Base-by-base conservation (phyloP, 352 stramenopile genomes). In the Globisporangium rhizosaccharum region DNA sequence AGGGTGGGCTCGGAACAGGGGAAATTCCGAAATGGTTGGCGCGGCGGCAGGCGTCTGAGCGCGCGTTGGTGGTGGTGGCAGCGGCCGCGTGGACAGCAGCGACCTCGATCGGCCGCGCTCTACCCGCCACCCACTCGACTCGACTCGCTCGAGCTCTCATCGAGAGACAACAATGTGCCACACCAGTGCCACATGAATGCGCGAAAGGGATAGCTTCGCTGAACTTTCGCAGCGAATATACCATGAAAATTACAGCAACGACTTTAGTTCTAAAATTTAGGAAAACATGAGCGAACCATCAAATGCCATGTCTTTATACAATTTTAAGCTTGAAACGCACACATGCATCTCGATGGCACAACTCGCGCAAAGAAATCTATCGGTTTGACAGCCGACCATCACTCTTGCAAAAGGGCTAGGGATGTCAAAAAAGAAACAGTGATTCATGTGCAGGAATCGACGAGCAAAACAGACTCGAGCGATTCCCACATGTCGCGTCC, bases 11-110 rank as follows among this genome's bases (percentile, higher is more conserved):
- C 61, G 71, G 71, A 74, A 74, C 75, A 69, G 65, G 75, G 79
- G 69, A 82, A 91, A 89, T 88, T 91, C 77, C 79, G 77, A 85
- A 91, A 86, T 91, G 82, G 44, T 48, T 48, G 44, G 44, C 44
- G 44, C 44, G 7, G n/a, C 14, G 12, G 41, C 41, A 46, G 41
- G 12, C 41, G 41, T 12, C 17, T 14, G 41, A 15, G 12, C 12
- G 12, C 41, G 41, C 41, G 10, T 14, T 8, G 3, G 41, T 46
- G 41, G 41, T 46, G 41, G 41, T 46, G 41, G 23, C 23, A 23
- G 41, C 10, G 17, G 3, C 41, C 41, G 41, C 41, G 17, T 46
- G 41, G 30, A 36, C 30, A 36, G 30, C 30, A 9, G 9, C 30
- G 30, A 36, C 5, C 30, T 36, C 30, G 30, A 36, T n/a, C 26